Base-by-base conservation (phyloP, 768 basidiomycete species). In the Lentinula lateritia region DNA sequence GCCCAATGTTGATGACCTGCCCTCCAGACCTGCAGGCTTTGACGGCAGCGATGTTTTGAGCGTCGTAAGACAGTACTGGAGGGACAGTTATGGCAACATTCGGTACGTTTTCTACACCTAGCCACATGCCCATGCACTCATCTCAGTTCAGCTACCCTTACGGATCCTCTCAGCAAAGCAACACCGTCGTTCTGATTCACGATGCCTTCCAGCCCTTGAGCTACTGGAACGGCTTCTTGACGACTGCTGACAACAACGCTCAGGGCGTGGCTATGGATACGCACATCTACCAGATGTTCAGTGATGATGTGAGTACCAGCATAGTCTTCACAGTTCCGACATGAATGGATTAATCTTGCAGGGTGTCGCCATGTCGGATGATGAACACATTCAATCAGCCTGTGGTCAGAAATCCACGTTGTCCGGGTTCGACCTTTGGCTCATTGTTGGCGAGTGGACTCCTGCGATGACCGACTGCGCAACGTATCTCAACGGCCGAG, bases 391-490 rank as follows among this genome's bases (percentile, higher is more conserved):
- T 45, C 63, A 73, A 53, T 68, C 78, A 2, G 89, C 87, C 6
- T 93, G 92, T 67, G 64, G 64, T 53, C 70, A 74, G 42, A 77
- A 72, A 9, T 72, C 75, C 10, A 66, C 74, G 0, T 78, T 93
- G 9, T 69, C 80, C 0, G 66, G 68, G 18, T 86, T 85, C 50
- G 79, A 83, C 43, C 81, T 95, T 23, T 93, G 92, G 93, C 80
- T 84, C 13, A 78, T 94, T 50, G 92, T 95, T 35, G 93, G 94
- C 42, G 94, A 97, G 75, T 97, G 92, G 87, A 86, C 89, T 1
- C 83, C 90, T 3, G 89, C 89, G 2, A 74, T 80, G 58, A 93
- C 83, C 6, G 93, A 92, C 67, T 92, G 91, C 66, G 87, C 88
- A 13, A 87, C 82, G 67, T 91, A 90, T 71, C 78, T 97, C 50